A percentile compares a stretch with the other conserved stretches of the same genome.
Evolutionary conservation across 129 eudicot genomes (phyloP).

Genomic region (Calendula officinalis): DNA sequence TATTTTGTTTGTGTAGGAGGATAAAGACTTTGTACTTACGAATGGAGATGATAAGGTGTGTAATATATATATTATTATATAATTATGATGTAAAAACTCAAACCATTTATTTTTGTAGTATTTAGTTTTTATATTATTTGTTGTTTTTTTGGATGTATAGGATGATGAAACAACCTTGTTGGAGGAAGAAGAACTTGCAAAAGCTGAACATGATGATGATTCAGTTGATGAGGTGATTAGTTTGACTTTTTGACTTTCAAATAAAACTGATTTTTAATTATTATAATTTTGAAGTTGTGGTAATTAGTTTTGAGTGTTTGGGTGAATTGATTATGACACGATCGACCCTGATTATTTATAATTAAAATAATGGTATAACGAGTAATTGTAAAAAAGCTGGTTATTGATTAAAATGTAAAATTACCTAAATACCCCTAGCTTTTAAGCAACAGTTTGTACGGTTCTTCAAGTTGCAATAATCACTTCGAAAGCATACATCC

Average conservation of each 20-base stretch:
- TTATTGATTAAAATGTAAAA: not conserved
- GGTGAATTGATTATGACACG: not conserved
- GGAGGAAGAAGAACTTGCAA: slow-evolving; percentile 90
- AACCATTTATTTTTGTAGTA: not conserved
- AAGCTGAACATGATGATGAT: slow-evolving; percentile 54
- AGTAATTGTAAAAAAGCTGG: not conserved
- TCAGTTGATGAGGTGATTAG: slow-evolving; percentile 66
- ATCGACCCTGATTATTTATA: not conserved
- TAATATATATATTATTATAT: slow-evolving; percentile 6
- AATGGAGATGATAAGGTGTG: slow-evolving; percentile 78
- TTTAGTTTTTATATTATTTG: not conserved
- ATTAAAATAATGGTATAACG: not conserved
- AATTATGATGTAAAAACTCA: not conserved
- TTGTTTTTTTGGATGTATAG: slow-evolving; percentile 33
- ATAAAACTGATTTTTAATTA: not conserved
- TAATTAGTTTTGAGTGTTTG: not conserved
- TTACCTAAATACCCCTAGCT: not conserved
- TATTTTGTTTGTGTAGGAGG: slow-evolving; percentile 51
- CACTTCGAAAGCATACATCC: not conserved
- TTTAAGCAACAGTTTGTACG: not conserved
- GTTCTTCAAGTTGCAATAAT: not conserved
- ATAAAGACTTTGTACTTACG: slow-evolving; percentile 69
- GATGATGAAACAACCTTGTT: slow-evolving; percentile 93
- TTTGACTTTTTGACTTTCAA: slow-evolving; percentile 2
- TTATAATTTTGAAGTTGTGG: not conserved